Evolutionary conservation across 805 yeast species (phyloP), one percentile per base, ranked within the genome.

Genomic region (Saturnispora quitensis): DNA sequence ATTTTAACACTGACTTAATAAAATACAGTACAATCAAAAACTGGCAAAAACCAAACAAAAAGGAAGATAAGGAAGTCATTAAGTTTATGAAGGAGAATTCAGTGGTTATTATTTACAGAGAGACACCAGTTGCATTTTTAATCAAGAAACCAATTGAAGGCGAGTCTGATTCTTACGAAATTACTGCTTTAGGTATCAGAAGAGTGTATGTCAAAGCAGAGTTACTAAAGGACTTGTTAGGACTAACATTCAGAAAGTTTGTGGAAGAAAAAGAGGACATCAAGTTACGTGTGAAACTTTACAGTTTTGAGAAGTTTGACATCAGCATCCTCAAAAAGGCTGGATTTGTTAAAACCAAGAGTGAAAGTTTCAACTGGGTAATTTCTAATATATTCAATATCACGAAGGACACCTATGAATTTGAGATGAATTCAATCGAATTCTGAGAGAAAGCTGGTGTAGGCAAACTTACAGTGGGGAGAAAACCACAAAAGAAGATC

Each of bases 71-170:
- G 27, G 46, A 51, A n/a, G 6, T 52, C 34, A 38, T 56, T n/a
- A 52, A 55, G 49, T 47, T 62, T 53, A 52, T 72, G 66, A 57
- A 69, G 58, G 58, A 72, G 15, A 77, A 82, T 57, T 72, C 88
- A 1, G 77, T 75, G 48, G 60, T 82, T 40, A 72, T 84, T 27
- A 62, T 77, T 17, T 86, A 85, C 68, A 77, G 90, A 61, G 77
- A 77, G n/a, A 71, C 82, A 0, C 90, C 93, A 17, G 81, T 86
- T 61, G 89, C 89, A 0, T 69, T 82, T 36, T 70, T 76, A 31
- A 73, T 82, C 0, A 53, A 71, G 10, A 69, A 76, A 44, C 73
- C 71, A 43, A 49, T 36, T 9, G 53, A 49, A 13, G 56, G 45
- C 10, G 62, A 73, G 8, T 72, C 27, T 47, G 45, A 49, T 17